phyloP scores from a whole-genome alignment of 2,329 filamentous ascomycete species.

The Fusarium foetens region DNA sequence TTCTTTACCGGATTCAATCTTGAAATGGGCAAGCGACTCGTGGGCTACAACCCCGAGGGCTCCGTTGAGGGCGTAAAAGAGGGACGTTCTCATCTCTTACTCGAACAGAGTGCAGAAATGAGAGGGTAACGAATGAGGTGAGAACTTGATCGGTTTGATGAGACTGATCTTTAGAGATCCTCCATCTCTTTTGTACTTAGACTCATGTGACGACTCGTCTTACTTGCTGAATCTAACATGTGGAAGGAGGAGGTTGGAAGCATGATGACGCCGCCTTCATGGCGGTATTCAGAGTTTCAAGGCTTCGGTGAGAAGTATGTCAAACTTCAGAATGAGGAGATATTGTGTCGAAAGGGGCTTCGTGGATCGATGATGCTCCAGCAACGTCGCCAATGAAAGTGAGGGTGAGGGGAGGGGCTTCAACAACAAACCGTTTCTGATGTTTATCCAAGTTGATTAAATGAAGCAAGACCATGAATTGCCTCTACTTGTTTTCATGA shows the following conservation, averaged over 20 bases:
- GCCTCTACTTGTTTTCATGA: rapidly evolving
- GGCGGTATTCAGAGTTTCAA: conserved; percentile 4
- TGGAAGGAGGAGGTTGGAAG: conserved; percentile 5
- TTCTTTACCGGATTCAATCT: conserved; percentile 14
- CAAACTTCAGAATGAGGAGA: conserved; percentile 9
- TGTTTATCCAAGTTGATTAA: neutral
- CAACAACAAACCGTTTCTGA: neutral
- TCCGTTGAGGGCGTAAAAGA: conserved; percentile 42
- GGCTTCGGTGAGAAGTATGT: conserved; percentile 1
- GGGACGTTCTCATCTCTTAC: conserved; percentile 39
- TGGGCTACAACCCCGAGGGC: conserved; percentile 39
- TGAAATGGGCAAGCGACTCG: conserved; percentile 41
- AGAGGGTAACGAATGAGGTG: conserved; percentile 33
- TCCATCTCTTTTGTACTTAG: conserved; percentile 28
- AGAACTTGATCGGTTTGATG: conserved; percentile 28
- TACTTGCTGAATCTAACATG: neutral
- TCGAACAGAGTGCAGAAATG: conserved; percentile 19
- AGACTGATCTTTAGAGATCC: conserved; percentile 2
- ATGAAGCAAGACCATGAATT: neutral
- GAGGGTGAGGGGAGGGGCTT: neutral
- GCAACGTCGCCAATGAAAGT: neutral
- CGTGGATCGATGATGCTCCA: conserved; percentile 16
- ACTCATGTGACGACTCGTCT: neutral
- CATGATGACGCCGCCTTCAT: neutral
- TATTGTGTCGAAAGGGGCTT: neutral